Conservation (phyloP, 495 filamentous ascomycete genomes). For the Penicillium salamii region DNA sequence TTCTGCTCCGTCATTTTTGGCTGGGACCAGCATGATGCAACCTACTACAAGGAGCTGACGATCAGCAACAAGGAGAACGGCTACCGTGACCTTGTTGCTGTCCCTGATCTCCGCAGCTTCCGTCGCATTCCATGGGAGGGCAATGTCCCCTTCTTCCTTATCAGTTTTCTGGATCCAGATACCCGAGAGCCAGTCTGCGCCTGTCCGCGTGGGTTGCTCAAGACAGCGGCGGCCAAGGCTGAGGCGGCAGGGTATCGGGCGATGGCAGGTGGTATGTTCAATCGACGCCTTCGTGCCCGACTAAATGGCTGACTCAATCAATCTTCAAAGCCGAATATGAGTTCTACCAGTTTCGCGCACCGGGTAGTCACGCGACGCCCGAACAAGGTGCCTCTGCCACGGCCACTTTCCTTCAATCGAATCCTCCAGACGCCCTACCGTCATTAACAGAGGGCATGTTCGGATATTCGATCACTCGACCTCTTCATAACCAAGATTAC, state of each 20-base stretch:
- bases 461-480: slow-evolving; percentile 90
- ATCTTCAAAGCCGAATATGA: slow-evolving; percentile 79
- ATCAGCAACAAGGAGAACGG: slow-evolving; percentile 93
- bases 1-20: slow-evolving; percentile 97
- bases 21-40: slow-evolving; percentile 97
- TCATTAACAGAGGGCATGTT: slow-evolving; percentile 95
- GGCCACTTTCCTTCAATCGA: slow-evolving; percentile 68
- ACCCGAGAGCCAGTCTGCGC: slow-evolving; percentile 64
- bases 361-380: slow-evolving; percentile 41
- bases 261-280: slow-evolving; percentile 81
- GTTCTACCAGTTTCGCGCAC: slow-evolving; percentile 89
- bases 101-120: slow-evolving; percentile 77
- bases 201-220: slow-evolving; percentile 77
- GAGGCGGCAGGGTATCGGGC: slow-evolving; percentile 65
- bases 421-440: slow-evolving; percentile 69
- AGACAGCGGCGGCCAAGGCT: slow-evolving; percentile 63
- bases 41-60: slow-evolving; percentile 78
- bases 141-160: slow-evolving; percentile 86
- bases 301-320: neutral
- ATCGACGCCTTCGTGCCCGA: neutral
- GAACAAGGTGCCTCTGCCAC: slow-evolving; percentile 68
- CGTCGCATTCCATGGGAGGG: slow-evolving; percentile 94
- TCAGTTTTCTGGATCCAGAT: slow-evolving; percentile 71
- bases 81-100: slow-evolving; percentile 83
- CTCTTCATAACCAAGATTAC: slow-evolving; percentile 89